These are phyloP conservation scores for Stachybotrys echinatus DNA, from an alignment of 2,329 filamentous ascomycete species.

Conservation along the genomic window DNA sequence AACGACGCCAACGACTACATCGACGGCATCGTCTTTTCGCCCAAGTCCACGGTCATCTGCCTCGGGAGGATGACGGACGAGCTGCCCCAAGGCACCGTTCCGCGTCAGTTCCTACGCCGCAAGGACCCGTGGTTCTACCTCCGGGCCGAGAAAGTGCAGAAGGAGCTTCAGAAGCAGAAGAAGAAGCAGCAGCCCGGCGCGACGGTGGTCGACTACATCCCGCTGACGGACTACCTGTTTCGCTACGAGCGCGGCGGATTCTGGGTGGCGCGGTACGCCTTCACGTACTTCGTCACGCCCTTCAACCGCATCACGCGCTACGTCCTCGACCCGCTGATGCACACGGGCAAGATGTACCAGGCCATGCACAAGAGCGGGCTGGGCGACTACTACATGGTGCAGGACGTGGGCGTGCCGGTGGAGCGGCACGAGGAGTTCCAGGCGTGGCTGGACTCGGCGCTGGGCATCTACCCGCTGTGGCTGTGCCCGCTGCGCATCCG, in stretches of 20 bases:
- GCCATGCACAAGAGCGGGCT: slow-evolving; percentile 58
- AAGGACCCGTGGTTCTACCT: slow-evolving; percentile 71
- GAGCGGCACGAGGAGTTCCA: slow-evolving; percentile 36
- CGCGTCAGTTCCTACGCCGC: slow-evolving; percentile 48
- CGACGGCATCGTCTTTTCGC: slow-evolving; percentile 62
- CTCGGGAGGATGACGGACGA: slow-evolving; percentile 51
- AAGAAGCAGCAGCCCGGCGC: slow-evolving; percentile 8
- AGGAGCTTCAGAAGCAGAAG: slow-evolving; percentile 14
- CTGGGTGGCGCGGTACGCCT: slow-evolving; percentile 60
- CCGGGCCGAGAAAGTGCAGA: slow-evolving; percentile 47
- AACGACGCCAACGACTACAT: slow-evolving; percentile 54
- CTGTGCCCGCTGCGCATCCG: slow-evolving; percentile 46
- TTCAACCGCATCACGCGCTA: slow-evolving; percentile 60
- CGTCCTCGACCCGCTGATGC: slow-evolving; percentile 56
- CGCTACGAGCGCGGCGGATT: slow-evolving; percentile 66
- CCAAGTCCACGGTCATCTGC: slow-evolving; percentile 52
- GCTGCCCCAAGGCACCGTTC: slow-evolving; percentile 24
- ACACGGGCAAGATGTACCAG: slow-evolving; percentile 60
- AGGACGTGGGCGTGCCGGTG: slow-evolving; percentile 54
- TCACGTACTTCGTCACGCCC: slow-evolving; percentile 58
- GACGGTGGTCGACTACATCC: slow-evolving; percentile 47
- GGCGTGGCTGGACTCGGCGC: slow-evolving; percentile 38
- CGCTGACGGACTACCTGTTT: slow-evolving; percentile 63
- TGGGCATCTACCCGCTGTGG: slow-evolving; percentile 50
- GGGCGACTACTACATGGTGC: slow-evolving; percentile 56